Conservation (phyloP, 768 basidiomycete species). For the Serendipita sp. region DNA sequence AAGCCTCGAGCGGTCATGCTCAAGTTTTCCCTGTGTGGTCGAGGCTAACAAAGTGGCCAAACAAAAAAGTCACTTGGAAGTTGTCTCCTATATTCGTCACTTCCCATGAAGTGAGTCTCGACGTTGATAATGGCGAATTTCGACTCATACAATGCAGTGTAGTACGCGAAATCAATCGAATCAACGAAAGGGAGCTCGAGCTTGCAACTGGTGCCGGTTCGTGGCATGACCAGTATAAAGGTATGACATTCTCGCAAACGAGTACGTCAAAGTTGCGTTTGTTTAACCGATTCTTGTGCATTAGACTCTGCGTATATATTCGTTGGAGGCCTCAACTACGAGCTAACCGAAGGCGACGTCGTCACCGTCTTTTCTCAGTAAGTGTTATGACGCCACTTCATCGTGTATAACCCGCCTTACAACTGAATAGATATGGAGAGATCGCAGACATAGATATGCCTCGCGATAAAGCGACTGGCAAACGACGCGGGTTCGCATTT, state of each 20-base stretch:
- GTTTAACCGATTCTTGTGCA: background rate
- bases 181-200: conserved; percentile 81
- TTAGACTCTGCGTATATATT: conserved; percentile 91
- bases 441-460: conserved; percentile 91
- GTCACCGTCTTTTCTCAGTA: conserved; percentile 96
- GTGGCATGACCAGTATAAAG: conserved; percentile 96
- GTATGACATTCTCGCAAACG: conserved; percentile 20
- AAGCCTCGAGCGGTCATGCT: conserved; percentile 46
- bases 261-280: background rate
- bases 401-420: background rate
- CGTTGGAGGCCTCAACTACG: conserved; percentile 71
- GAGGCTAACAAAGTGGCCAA: conserved; percentile 4
- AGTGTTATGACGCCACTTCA: conserved; percentile 18
- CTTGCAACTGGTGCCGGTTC: conserved; percentile 53
- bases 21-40: background rate
- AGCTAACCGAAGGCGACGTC: conserved; percentile 93
- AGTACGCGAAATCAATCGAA: conserved; percentile 82
- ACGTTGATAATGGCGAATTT: conserved; percentile 6
- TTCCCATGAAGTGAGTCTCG: conserved; percentile 51
- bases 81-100: background rate
- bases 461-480: conserved; percentile 83
- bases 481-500: conserved; percentile 83
- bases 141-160: conserved; percentile 34
- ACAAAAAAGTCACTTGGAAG: conserved; percentile 2
- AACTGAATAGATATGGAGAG: conserved; percentile 71